Evolutionary conservation across 2,329 filamentous ascomycete species (phyloP), one percentile per base, ranked within the genome.

Genomic region (Venturia effusa): DNA sequence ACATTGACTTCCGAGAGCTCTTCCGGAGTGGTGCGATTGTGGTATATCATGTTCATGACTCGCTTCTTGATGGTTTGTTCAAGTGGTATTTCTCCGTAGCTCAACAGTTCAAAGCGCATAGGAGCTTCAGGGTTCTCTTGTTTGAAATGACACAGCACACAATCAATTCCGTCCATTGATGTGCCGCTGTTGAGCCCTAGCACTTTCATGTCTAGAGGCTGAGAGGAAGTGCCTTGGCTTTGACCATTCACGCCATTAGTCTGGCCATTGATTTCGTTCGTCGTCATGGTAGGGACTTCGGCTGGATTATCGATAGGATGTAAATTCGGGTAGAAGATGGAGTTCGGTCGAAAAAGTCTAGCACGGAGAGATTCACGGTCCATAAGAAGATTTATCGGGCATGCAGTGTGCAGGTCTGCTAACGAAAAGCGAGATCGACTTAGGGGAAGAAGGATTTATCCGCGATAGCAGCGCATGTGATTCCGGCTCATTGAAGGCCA

Each of bases 1-100:
- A 83, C 79, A 66, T 86, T 85, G 65, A 85, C 77, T 68, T 83
- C 80, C 3, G 82, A 81, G 17, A 84, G 71, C 67, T 81, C 80
- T 55, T 79, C 78, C 0, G 82, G 79, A 1, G 81, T 80, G 4
- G 80, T 83, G 55, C 74, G 75, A 69, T 83, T 80, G 69, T 82
- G 75, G 40, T 80, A 74, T 65, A 86, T 84, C 70, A 85, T 81
- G 62, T 79, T 75, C 75, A 86, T 80, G 40, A 85, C 79, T 1
- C 79, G 77, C 68, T 80, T 80, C 72, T 84, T 85, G 71, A 85
- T 80, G 7, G 70, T 74, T 34, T 75, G 77, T 34, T 81, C 79
- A 19, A 86, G 73, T 0, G 81, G 78, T n/a, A 83, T 75, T 67
- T 85, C 82, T 59, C 78, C 81, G 70, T 84, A 84, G 34, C 51